Percentiles rank a stretch among this genome's conserved stretches.
Conservation (phyloP, 192 early-diverging fungal genomes). For the Podochytrium sp. region DNA sequence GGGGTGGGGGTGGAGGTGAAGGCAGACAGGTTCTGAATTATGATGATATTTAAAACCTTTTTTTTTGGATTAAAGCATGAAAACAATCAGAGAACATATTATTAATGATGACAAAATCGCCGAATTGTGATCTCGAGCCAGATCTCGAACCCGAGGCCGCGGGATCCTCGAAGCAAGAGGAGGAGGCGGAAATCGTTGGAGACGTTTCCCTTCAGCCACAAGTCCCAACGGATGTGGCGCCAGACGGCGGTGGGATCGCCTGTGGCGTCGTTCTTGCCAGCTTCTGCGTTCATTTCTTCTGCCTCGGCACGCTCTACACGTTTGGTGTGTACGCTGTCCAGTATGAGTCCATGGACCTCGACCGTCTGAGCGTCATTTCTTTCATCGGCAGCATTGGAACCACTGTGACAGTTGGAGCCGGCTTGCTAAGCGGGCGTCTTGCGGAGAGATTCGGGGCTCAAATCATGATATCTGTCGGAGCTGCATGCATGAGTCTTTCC, state of each 20-base stretch:
- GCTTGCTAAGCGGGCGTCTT: neutral
- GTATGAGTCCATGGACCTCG: neutral
- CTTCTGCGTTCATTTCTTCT: slow-evolving; percentile 12
- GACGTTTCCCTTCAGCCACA: too few species aligned
- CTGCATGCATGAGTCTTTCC: neutral
- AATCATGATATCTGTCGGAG: neutral
- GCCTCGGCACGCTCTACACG: slow-evolving; percentile 13
- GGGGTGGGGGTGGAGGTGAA: slow-evolving; percentile 1
- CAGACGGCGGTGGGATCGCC: neutral
- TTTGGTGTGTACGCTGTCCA: slow-evolving; percentile 6
- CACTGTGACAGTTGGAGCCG: neutral
- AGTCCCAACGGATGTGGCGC: too few species aligned
- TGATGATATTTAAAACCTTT: slow-evolving; percentile 6
- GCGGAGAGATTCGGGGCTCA: slow-evolving; percentile 2
- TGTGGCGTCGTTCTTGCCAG: neutral
- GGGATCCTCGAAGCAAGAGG: too few species aligned
- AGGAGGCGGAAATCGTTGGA: too few species aligned
- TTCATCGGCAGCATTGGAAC: slow-evolving; percentile 13
- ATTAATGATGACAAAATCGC: too few species aligned
- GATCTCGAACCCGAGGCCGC: too few species aligned
- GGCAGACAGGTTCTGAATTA: slow-evolving; percentile 15
- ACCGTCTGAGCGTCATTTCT: neutral
- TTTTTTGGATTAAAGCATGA: neutral
- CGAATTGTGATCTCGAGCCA: too few species aligned
- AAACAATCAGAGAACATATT: too few species aligned